These are phyloP conservation scores for Lumnitzera littorea DNA, from an alignment of 345 rosid species.

Conservation along the genomic window DNA sequence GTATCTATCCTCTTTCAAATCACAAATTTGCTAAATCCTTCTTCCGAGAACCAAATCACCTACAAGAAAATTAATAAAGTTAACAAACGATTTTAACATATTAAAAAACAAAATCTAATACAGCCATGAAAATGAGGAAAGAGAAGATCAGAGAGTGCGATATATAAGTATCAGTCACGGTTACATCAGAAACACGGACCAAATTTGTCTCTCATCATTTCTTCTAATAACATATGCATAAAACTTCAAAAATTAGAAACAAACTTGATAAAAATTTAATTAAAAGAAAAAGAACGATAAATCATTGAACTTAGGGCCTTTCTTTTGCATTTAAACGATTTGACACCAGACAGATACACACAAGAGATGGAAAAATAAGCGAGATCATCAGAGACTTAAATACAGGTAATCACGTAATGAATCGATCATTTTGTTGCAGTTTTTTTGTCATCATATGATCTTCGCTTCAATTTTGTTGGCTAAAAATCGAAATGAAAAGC, in stretches of 20 bases:
- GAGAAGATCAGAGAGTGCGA: slow-evolving; percentile 12
- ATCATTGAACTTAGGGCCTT: too few relatives aligned
- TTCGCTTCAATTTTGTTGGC: neutral
- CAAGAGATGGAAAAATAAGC: neutral
- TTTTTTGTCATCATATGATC: slow-evolving; percentile 21
- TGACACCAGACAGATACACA: neutral
- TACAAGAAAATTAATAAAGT: too few relatives aligned
- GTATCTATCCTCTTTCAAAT: too few relatives aligned
- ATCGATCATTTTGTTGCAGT: slow-evolving; percentile 37
- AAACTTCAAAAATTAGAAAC: too few relatives aligned
- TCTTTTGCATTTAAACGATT: too few relatives aligned
- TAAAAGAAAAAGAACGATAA: too few relatives aligned
- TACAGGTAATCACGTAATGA: slow-evolving; percentile 24
- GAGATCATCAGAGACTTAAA: slow-evolving; percentile 34
- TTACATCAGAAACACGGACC: slow-evolving; percentile 18
- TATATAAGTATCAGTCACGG: slow-evolving; percentile 8
- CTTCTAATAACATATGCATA: neutral
- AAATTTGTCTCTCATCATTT: slow-evolving; percentile 10
- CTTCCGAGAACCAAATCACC: too few relatives aligned
- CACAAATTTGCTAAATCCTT: too few relatives aligned
- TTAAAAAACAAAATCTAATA: neutral
- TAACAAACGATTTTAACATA: too few relatives aligned
- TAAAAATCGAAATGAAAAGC: neutral
- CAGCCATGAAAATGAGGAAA: neutral
- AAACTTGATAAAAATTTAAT: too few relatives aligned